Base-by-base conservation (phyloP, 2,329 filamentous ascomycete genomes). In the Phyllosticta capitalensis region DNA sequence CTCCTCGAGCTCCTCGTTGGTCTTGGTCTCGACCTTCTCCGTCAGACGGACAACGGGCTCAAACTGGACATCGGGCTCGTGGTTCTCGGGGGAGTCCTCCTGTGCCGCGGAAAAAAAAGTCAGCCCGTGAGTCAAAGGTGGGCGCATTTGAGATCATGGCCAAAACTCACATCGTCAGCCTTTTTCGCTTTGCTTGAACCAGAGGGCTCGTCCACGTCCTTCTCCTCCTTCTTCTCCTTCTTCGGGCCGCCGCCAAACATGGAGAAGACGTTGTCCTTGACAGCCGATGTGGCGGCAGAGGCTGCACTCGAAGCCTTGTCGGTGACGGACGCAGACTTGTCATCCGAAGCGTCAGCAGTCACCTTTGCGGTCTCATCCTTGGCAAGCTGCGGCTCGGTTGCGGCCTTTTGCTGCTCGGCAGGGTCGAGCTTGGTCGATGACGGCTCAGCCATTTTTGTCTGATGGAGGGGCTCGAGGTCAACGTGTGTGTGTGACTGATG, bases 201-300 rank as follows among this genome's bases (percentile, higher is more conserved):
- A 65, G 90, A 95, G 73, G 86, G 89, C 74, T 96, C 92, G 66
- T 91, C 87, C 65, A 85, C 87, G 67, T 89, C 90, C 30, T 88
- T 77, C 61, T 89, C 87, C 63, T 86, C 85, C 82, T 94, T 95
- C 83, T 90, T 92, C 79, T 94, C 90, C 81, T 96, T 97, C 85
- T 95, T 95, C 62, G 89, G 89, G 63, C 94, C 94, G 64, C 94
- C 94, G 68, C 94, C 94, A 72, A 99, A 99, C 94, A 99, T 97
- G 76, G 90, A 92, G 81, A 97, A 97, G 65, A 97, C 89, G 65
- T 79, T 79, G 67, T 79, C 77, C 70, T 78, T 79, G 20, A 76
- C 76, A 45, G 75, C 71, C 19, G 72, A 63, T 2, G 71, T 66
- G 22, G 71, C 69, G 51, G 65, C 65, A 5, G 69, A 62, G 19